phyloP scores from a whole-genome alignment of 164 flowering plant species.

The Vitis cinerea region DNA sequence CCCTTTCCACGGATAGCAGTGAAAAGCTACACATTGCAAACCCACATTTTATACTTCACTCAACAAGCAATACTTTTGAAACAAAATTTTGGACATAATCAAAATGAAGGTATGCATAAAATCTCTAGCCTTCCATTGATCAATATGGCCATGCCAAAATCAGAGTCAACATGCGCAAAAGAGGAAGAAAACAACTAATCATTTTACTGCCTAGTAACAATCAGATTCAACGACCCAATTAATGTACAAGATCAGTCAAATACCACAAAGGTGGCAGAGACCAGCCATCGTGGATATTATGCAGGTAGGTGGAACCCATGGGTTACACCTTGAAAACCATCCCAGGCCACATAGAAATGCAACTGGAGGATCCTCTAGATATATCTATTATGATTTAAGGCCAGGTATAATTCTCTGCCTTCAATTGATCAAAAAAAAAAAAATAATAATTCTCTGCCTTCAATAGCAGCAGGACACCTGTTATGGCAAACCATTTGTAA shows the following conservation, averaged over 20 bases:
- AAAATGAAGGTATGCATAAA: neutral
- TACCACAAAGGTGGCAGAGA: conserved; percentile 1
- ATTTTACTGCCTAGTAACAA: neutral
- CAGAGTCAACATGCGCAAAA: neutral
- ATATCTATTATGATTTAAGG: no score
- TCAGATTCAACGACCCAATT: no score
- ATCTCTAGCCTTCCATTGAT: neutral
- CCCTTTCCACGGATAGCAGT: conserved; percentile 85
- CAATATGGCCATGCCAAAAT: neutral
- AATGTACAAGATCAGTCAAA: no score
- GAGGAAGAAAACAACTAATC: neutral
- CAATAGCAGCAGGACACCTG: no score
- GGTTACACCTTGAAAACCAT: no score
- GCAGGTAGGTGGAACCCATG: no score
- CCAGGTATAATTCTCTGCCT: no score
- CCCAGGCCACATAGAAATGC: no score
- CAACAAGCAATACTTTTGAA: neutral
- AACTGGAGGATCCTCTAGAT: no score
- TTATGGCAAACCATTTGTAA: no score
- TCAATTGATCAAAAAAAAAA: no score
- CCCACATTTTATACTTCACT: conserved; percentile 4
- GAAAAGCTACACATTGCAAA: conserved; percentile 61
- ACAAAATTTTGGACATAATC: neutral
- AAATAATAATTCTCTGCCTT: no score
- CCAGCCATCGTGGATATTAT: neutral